Conservation (phyloP, 1,284 basidiomycete species). For the Mycosarcoma mackinlayi region DNA sequence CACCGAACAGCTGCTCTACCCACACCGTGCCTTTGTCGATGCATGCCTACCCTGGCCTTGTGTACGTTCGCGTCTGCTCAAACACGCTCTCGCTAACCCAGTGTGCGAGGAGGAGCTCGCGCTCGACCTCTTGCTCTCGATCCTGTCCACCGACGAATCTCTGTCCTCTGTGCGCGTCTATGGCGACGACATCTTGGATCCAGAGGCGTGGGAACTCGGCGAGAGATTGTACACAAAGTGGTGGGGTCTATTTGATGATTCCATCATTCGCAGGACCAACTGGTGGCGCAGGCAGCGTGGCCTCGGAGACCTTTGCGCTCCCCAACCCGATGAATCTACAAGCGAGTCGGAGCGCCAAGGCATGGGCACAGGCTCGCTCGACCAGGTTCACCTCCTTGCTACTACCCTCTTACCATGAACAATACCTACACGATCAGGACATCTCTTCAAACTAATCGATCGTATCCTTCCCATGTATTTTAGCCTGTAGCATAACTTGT, state of each 20-base stretch:
- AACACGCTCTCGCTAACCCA: constrained; percentile 21
- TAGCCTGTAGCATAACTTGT: constrained; percentile 19
- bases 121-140: constrained; percentile 30
- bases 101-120: constrained; percentile 50
- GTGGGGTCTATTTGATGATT: constrained; percentile 50
- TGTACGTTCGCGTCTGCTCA: constrained; percentile 43
- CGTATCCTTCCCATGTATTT: constrained; percentile 4
- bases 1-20: constrained; percentile 37
- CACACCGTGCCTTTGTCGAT: constrained; percentile 47
- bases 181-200: constrained; percentile 48
- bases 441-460: not conserved
- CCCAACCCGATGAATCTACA: not conserved
- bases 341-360: constrained; percentile 22
- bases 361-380: constrained; percentile 38
- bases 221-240: constrained; percentile 42
- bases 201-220: constrained; percentile 50
- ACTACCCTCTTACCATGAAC: constrained; percentile 13
- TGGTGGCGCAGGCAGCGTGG: constrained; percentile 55
- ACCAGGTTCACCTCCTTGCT: constrained; percentile 25
- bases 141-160: constrained; percentile 21
- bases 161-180: constrained; percentile 38
- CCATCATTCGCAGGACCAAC: constrained; percentile 38
- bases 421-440: constrained; percentile 6
- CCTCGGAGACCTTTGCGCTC: constrained; percentile 11
- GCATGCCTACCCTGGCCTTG: constrained; percentile 47